Evolutionary conservation across 106 monocot genomes (phyloP).

Genomic region (Dendrobium officinale): DNA sequence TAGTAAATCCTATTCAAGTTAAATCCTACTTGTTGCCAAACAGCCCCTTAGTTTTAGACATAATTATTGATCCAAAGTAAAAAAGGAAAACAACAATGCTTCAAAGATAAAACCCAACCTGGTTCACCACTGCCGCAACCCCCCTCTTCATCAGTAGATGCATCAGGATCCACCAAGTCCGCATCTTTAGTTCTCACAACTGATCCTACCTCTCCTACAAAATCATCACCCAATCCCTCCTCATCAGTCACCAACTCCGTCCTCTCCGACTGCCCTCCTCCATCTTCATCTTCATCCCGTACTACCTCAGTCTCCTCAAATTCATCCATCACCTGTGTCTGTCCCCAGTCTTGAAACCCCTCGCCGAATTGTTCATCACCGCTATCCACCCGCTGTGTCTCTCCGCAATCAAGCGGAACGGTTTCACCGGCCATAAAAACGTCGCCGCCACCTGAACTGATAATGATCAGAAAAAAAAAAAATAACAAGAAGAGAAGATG

Average conservation of each 20-base stretch:
- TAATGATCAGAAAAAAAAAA: background rate
- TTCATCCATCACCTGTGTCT: slow-evolving; percentile 2
- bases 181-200: background rate
- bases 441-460: background rate
- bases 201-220: background rate
- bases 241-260: slow-evolving; percentile 5
- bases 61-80: too few species aligned
- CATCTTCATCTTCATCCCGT: background rate
- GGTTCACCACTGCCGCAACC: background rate
- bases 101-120: background rate
- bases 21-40: too few species aligned
- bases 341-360: background rate
- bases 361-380: background rate
- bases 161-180: slow-evolving; percentile 7
- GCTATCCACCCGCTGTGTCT: slow-evolving; percentile 7
- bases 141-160: slow-evolving; percentile 3
- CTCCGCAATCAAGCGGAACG: background rate
- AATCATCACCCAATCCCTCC: background rate
- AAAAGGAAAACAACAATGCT: background rate
- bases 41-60: too few species aligned
- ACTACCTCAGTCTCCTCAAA: slow-evolving; percentile 1
- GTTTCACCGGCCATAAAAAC: background rate
- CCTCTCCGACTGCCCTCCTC: background rate
- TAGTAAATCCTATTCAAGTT: too few species aligned
- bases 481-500: background rate